A percentile compares a stretch with the other conserved stretches of the same genome.
These are phyloP conservation scores for Dendrocalamus latiflorus DNA, from an alignment of 202 grass and related monocot genomes.

Conservation along the genomic window DNA sequence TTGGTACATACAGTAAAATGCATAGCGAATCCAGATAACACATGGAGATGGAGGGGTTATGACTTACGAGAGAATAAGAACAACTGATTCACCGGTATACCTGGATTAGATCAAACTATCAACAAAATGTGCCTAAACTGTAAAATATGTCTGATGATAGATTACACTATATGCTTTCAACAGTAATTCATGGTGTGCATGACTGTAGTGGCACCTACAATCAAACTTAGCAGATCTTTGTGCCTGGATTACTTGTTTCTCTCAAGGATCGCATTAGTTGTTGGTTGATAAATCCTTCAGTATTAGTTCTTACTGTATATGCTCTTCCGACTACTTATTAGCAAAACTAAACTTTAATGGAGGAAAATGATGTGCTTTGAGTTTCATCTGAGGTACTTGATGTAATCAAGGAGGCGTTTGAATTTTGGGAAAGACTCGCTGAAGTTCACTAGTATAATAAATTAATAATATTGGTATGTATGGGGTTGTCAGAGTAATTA, in stretches of 20 bases:
- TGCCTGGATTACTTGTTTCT: constrained; percentile 24
- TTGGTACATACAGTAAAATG: background rate
- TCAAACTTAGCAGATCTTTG: constrained; percentile 9
- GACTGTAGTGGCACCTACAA: background rate
- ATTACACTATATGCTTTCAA: background rate
- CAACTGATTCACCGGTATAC: background rate
- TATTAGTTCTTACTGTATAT: background rate
- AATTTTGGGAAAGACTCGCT: background rate
- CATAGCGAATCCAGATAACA: background rate
- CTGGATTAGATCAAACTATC: background rate
- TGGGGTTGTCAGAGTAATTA: constrained; percentile 3
- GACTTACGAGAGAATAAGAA: background rate
- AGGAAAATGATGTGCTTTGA: background rate
- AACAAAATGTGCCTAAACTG: background rate
- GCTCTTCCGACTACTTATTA: background rate
- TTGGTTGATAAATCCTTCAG: background rate
- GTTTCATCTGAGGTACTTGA: background rate
- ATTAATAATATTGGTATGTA: background rate
- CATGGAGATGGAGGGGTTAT: background rate
- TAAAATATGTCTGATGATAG: background rate
- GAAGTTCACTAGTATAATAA: background rate
- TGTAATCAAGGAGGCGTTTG: background rate
- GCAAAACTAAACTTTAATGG: background rate
- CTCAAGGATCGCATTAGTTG: background rate
- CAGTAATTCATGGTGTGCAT: background rate